Base-by-base conservation (phyloP, 495 filamentous ascomycete genomes). In the Margaritispora aquatica region DNA sequence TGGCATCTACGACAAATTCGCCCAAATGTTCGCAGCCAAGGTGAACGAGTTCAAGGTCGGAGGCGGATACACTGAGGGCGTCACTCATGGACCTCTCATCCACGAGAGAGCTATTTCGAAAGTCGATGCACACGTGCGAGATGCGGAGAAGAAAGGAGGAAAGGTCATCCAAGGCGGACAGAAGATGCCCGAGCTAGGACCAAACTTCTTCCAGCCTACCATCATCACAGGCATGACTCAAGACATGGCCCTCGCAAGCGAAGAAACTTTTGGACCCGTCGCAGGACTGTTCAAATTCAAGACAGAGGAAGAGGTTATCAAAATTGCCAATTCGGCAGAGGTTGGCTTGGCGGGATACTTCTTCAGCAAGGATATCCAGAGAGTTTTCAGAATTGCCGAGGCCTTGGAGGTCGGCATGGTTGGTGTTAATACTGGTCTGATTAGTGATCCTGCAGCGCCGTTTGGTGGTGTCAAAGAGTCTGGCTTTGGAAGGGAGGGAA, bases 381-480 rank as follows among this genome's bases (percentile, higher is more conserved):
- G 90, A 22, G 85, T 90, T 15, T 81, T 83, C 70, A 76, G 90
- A 51, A 86, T 96, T 17, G 87, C 90, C 1, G 90, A 96, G 70
- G 83, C 86, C n/a, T 66, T 96, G 41, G 89, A 95, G 74, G 86
- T 92, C 9, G 91, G 90, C 17, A 95, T 96, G 91, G 87, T 94
- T 20, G 90, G 89, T 59, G 85, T 92, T 27, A 93, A 94, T 67
- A 93, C 88, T 5, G 89, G 88, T 1, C 58, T 94, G 55, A 88
- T 95, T 46, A 91, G 88, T 63, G 90, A 95, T 69, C 83, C 84
- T 70, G 88, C 88, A 1, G 75, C 87, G 59, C 90, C 90, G 57
- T 98, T 97, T 69, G 94, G 93, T 20, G 94, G 93, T 58, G 89
- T 98, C 19, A 98, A 98, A 73, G 79, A 89, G 72, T 91, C 87